Evolutionary conservation across 257 asterid genomes (phyloP).

Genomic region (Jasminum sambac): DNA sequence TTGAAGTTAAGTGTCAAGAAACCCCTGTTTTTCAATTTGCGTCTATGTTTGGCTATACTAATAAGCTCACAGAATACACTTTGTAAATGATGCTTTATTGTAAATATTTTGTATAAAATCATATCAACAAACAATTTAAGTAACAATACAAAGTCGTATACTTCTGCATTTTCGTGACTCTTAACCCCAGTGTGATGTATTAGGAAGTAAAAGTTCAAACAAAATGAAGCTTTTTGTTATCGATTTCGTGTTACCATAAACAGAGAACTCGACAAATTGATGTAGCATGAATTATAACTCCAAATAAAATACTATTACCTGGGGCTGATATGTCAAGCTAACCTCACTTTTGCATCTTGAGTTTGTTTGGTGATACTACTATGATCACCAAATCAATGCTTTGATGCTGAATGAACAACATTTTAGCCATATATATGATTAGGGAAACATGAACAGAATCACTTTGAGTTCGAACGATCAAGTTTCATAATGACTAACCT

Average conservation of each 20-base stretch:
- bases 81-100: constrained; percentile 8
- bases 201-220: background rate
- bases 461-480: background rate
- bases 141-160: background rate
- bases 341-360: constrained; percentile 52
- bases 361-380: constrained; percentile 42
- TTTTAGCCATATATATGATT: background rate
- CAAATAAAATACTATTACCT: constrained; percentile 48
- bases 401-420: constrained; percentile 40
- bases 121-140: background rate
- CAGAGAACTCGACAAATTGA: constrained; percentile 10
- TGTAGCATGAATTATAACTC: constrained; percentile 77
- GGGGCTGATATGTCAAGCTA: constrained; percentile 60
- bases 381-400: constrained; percentile 46
- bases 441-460: background rate
- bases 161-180: background rate
- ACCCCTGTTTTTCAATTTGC: constrained; percentile 12
- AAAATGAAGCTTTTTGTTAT: constrained; percentile 9
- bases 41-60: background rate
- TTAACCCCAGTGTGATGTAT: background rate
- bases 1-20: constrained; percentile 17
- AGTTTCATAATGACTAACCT: background rate
- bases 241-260: background rate
- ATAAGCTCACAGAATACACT: background rate
- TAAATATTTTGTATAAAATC: constrained; percentile 9